Evolutionary conservation across 23 red algal species (phyloP), one percentile per base, ranked within the genome.

Genomic region (Pyropia haitanensis): DNA sequence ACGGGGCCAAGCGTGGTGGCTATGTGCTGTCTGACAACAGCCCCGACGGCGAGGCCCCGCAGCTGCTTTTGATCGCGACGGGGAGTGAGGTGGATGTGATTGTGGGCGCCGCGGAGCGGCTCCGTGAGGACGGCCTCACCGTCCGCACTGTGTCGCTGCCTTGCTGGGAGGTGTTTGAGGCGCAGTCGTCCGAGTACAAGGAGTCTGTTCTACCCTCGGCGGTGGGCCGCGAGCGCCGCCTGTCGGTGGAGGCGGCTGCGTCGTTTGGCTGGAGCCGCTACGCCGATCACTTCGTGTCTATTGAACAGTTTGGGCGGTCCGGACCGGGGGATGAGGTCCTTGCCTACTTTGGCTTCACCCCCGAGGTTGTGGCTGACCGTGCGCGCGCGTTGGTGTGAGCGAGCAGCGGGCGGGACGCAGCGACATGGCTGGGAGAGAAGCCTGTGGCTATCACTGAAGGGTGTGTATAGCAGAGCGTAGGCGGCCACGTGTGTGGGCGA

Each of bases 261-360:
- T 61, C 72, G 73, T 96, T 80, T 62, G 83, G 84, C 9, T 96
- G 92, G 92, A 58, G 46, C 6, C 73, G 56, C 39, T 96, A 87
- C 61, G 92, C 81, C 16, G 83, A 64, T 20, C 77, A 89, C 68
- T 74, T 75, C 49, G 78, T 90, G 49, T 88, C 68, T 62, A 84
- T 96, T 39, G 92, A 96, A 19, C 20, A 21, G 18, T 96, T 96
- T 67, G 92, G 92, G n/a, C 69, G 69, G 52, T 96, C 92, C n/a
- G 92, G 75, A 17, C 84, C 84, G 49, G 85, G 83, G 18, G 85
- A 89, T 14, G 49, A 96, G 64, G 72, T 82, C 64, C 60, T 60
- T 56, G 59, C 72, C 23, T 63, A 75, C 79, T 96, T 96, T 80
- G 92, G 92, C 49, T 60, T 96, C 68, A 96, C 92, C 10, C 39